Percentiles rank a stretch among this genome's conserved stretches.
Conservation (phyloP, 495 filamentous ascomycete genomes). For the Aspergillus heteromorphus region DNA sequence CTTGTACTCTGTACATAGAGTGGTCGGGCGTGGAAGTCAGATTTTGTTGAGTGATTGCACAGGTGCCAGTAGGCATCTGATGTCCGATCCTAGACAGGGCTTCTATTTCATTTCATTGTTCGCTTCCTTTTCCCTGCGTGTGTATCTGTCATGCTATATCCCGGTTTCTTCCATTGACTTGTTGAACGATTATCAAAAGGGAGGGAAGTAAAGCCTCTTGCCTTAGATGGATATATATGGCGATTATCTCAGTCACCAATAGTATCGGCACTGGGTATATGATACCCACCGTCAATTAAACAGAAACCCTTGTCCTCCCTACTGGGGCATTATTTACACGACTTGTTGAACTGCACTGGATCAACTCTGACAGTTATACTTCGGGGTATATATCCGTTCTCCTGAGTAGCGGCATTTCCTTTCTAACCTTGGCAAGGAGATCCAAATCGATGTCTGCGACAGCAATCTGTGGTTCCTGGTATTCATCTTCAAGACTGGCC, state of each 20-base stretch:
- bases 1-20: conserved; percentile 48
- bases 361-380: conserved; percentile 26
- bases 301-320: neutral
- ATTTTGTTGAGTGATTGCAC: conserved; percentile 30
- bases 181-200: conserved; percentile 22
- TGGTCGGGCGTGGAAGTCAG: conserved; percentile 30
- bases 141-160: conserved; percentile 35
- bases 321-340: neutral
- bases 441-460: conserved; percentile 48
- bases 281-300: neutral
- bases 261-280: neutral
- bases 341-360: neutral
- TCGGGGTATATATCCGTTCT: conserved; percentile 59
- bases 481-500: conserved; percentile 52
- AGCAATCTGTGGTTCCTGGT: conserved; percentile 46
- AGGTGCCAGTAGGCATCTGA: conserved; percentile 31
- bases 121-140: conserved; percentile 24
- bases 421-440: conserved; percentile 47
- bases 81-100: conserved; percentile 37
- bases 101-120: conserved; percentile 29
- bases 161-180: conserved; percentile 23
- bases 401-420: conserved; percentile 59
- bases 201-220: conserved; percentile 15
- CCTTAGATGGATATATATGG: conserved; percentile 1
- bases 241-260: neutral